Base-by-base conservation (phyloP, 2,329 filamentous ascomycete species). In the Simplicillium sp. region DNA sequence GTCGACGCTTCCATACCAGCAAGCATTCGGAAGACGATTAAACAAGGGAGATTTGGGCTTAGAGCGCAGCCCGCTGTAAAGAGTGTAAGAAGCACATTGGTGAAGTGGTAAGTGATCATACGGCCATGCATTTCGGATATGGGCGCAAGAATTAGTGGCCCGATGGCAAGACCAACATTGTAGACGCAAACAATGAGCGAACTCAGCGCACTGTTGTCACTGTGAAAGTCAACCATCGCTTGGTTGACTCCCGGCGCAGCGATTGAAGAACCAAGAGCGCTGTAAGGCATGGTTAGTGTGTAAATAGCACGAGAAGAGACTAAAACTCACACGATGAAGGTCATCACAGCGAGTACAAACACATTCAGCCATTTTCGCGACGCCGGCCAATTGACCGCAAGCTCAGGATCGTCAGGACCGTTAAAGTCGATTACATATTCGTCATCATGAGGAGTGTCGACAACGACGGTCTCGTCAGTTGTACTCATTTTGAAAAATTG, bases 221-320 rank as follows among this genome's bases (percentile, higher is more conserved):
- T 71, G 20, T 68, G 42, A 52, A 87, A 86, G 16, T 84, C 78
- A 5, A 50, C 40, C 67, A 84, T 73, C 0, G 87, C 64, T 3
- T 76, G 60, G 0, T 75, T 72, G 0, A 85, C 75, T 5, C 74
- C 80, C 0, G 82, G 82, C 0, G 81, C 81, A 50, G 87, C 82
- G 62, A 84, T 84, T 16, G 69, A n/a, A 34, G 37, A 39, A 11
- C 37, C 29, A 15, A 41, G 34, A 12, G 35, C 18, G 25, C 34
- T 73, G 57, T 32, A 6, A 25, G 9, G 38, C 37, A 5, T 31
- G 39, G 52, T 31, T 11, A 37, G 17, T 12, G 12, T 8, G 12
- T 13, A 11, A 29, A 3, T 15, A n/a, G 20, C 11, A 20, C 7
- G 29, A 7, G 18, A 12, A n/a, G 29, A 16, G 9, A 11, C 1